A percentile compares a stretch with the other conserved stretches of the same genome.
Evolutionary conservation across 176 grass and related monocot species (phyloP).

Genomic region (Aegilops speltoides): DNA sequence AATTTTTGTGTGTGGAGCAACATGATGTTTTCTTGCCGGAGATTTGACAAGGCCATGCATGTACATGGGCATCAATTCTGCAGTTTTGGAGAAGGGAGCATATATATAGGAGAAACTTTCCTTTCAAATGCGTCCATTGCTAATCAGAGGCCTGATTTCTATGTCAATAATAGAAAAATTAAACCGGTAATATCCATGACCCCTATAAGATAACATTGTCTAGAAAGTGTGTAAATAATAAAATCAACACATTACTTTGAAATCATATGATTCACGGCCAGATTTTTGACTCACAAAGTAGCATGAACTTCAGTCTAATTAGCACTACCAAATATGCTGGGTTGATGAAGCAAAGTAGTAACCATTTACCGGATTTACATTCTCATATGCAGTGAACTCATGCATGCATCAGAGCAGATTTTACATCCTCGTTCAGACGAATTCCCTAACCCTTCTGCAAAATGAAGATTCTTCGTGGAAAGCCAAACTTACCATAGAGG

Average conservation of each 20-base stretch:
- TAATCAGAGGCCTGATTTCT: slow-evolving; percentile 77
- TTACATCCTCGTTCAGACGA: slow-evolving; percentile 98
- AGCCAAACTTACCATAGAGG: no score
- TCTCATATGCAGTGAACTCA: slow-evolving; percentile 33
- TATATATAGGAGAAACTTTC: slow-evolving; percentile 71
- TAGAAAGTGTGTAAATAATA: neutral
- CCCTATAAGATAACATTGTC: neutral
- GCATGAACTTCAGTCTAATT: slow-evolving; percentile 59
- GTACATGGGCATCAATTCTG: slow-evolving; percentile 79
- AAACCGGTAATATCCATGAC: neutral
- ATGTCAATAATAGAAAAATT: slow-evolving; percentile 23
- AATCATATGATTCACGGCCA: slow-evolving; percentile 78
- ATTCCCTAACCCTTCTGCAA: slow-evolving; percentile 61
- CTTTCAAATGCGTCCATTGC: slow-evolving; percentile 80
- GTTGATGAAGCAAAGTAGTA: slow-evolving; percentile 73
- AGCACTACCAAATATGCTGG: slow-evolving; percentile 55
- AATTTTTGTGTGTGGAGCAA: slow-evolving; percentile 45
- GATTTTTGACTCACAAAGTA: slow-evolving; percentile 44
- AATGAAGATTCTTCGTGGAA: slow-evolving; percentile 54
- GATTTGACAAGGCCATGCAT: slow-evolving; percentile 60
- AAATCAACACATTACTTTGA: slow-evolving; percentile 63
- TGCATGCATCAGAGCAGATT: slow-evolving; percentile 46
- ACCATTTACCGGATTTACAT: neutral
- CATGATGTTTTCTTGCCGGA: slow-evolving; percentile 49
- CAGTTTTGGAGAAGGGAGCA: slow-evolving; percentile 64